Base-by-base conservation (phyloP, 495 filamentous ascomycete species). In the Penicillium tannophilum region DNA sequence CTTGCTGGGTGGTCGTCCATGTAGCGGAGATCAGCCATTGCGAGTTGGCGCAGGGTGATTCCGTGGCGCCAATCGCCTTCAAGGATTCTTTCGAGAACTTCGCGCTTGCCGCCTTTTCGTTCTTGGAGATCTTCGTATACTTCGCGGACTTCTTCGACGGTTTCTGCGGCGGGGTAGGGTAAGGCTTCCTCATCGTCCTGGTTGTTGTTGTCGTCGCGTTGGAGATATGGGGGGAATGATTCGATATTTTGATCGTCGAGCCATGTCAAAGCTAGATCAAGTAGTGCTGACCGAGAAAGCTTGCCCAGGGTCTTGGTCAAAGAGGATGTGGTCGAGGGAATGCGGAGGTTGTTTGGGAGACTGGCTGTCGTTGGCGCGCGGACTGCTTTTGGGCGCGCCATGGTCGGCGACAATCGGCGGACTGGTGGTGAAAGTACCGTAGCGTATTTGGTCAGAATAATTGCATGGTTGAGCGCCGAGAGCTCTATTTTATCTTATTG, bases 31-130 rank as follows among this genome's bases (percentile, higher is more conserved):
- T 95, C 91, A 16, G 87, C 86, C 81, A 91, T 92, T 48, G 89
- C 90, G 4, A 93, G 76, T 66, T 92, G 89, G 60, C 88, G 90
- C 16, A 96, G 72, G 1, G 82, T 87, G 20, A 95, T 75, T 1
- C 91, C 91, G 51, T 86, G 80, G 20, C 90, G 79, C 90, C 91
- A 96, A 68, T 96, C 91, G 44, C 89, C 89, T 56, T 92, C 87
- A 0, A 89, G 62, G 41, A 96, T 87, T 30, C 90, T 81, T 63
- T 91, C 89, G 7, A 90, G 75, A 5, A 93, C 82, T 66, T 96
- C 91, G 47, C 86, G 79, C 62, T 87, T 90, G 10, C 81, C 83
- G 4, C 89, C 89, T 64, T 88, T 92, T 23, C 83, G 74, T 9
- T 72, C 70, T 36, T 76, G 74, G 0, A 86, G 63, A 20, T 78